phyloP scores from a whole-genome alignment of 805 yeast genomes.

The Sugiyamaella valdiviana region DNA sequence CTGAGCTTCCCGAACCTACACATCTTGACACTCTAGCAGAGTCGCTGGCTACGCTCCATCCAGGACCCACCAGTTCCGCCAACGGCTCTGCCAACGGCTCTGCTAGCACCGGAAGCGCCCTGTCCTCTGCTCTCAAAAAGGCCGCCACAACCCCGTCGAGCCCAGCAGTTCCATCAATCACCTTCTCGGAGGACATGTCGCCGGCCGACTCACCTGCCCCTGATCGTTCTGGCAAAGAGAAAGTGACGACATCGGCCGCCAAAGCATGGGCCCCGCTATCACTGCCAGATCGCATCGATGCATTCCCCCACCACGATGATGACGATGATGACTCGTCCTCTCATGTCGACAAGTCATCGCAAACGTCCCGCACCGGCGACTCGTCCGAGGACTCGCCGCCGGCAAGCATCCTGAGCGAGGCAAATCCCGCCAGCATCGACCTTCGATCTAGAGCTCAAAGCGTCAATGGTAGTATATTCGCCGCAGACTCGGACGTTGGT shows the following conservation, averaged over 20 bases:
- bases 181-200: not conserved
- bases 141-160: too few relatives aligned
- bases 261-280: not conserved
- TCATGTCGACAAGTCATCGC: not conserved
- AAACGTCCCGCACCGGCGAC: too few relatives aligned
- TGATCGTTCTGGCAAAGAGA: not conserved
- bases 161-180: not conserved
- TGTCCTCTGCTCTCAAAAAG: not conserved
- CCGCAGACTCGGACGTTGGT: not conserved
- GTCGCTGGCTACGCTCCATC: not conserved
- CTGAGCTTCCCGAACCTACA: slow-evolving; percentile 1
- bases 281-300: not conserved
- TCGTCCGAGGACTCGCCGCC: not conserved
- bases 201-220: not conserved
- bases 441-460: too few relatives aligned
- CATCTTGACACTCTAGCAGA: too few relatives aligned
- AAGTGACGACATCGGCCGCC: not conserved
- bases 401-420: not conserved
- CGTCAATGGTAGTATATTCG: not conserved
- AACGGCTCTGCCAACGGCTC: not conserved
- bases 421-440: not conserved
- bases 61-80: not conserved
- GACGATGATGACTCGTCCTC: not conserved
- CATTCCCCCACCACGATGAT: not conserved
- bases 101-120: not conserved